phyloP scores from a whole-genome alignment of 2,329 filamentous ascomycete species.

The Monilinia fructigena region DNA sequence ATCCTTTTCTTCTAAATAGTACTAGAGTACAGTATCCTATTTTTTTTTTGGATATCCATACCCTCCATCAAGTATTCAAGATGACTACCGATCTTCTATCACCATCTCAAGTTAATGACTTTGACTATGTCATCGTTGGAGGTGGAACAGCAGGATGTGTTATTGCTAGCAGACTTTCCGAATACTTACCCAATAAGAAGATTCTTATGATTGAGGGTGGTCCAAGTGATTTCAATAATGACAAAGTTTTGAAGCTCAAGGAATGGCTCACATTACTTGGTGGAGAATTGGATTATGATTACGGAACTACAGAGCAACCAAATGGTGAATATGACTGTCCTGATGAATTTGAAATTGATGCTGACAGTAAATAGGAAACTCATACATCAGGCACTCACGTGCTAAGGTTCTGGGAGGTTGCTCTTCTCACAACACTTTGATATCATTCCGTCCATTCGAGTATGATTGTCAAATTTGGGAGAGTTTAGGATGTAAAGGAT shows the following conservation, averaged over 20 bases:
- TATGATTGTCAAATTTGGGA: constrained; percentile 88
- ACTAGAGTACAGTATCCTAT: background rate
- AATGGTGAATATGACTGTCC: constrained; percentile 68
- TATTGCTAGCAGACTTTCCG: constrained; percentile 51
- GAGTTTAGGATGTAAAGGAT: constrained; percentile 75
- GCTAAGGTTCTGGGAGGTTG: constrained; percentile 91
- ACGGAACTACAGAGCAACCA: constrained; percentile 81
- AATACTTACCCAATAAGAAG: constrained; percentile 79
- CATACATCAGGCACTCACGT: constrained; percentile 85
- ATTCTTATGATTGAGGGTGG: constrained; percentile 85
- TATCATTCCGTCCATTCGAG: constrained; percentile 87
- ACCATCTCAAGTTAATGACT: constrained; percentile 40
- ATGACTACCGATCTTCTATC: constrained; percentile 40
- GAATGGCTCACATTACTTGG: constrained; percentile 84
- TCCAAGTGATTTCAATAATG: constrained; percentile 84
- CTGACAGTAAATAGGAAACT: constrained; percentile 63
- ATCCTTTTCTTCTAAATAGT: constrained; percentile 5
- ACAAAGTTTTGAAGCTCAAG: constrained; percentile 80
- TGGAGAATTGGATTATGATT: constrained; percentile 88
- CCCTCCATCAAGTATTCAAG: constrained; percentile 13
- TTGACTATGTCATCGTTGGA: constrained; percentile 51
- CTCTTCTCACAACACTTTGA: constrained; percentile 91
- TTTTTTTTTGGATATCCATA: constrained; percentile 4
- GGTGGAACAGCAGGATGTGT: constrained; percentile 52
- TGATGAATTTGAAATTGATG: constrained; percentile 5